A percentile compares a stretch with the other conserved stretches of the same genome.
phyloP scores from a whole-genome alignment of 108 stramenopile genomes.

The Skeletonema costatum region DNA sequence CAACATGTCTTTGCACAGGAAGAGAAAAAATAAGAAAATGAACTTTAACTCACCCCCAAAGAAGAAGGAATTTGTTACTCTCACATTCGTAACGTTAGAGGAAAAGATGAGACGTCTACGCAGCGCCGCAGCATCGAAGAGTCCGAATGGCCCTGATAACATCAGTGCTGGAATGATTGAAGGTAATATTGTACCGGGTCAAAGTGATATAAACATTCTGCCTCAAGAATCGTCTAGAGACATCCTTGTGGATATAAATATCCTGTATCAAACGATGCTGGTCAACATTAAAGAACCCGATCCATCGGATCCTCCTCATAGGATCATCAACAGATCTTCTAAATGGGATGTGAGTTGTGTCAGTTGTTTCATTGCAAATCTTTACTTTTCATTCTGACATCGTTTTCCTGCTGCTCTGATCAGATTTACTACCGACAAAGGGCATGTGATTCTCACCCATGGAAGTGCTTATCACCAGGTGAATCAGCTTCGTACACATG shows the following conservation, averaged over 20 bases:
- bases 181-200: conserved; percentile 1
- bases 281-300: conserved; percentile 68
- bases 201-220: background rate
- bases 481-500: conserved; percentile 75
- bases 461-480: conserved; percentile 81
- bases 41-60: background rate
- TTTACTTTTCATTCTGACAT: background rate
- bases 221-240: conserved; percentile 7
- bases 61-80: conserved; percentile 39
- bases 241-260: conserved; percentile 82
- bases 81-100: conserved; percentile 91
- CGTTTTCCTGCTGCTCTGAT: background rate
- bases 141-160: background rate
- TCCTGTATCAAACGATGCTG: conserved; percentile 84
- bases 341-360: conserved; percentile 33
- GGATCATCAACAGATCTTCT: conserved; percentile 84
- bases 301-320: conserved; percentile 67
- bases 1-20: conserved; percentile 4
- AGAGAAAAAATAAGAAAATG: conserved; percentile 17
- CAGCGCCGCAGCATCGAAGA: conserved; percentile 44
- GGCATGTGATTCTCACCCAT: conserved; percentile 73
- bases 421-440: conserved; percentile 86
- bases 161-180: background rate
- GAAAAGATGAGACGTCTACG: conserved; percentile 85
- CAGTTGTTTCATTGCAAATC: background rate